These are phyloP conservation scores for Cladophialophora psammophila DNA, from an alignment of 2,329 filamentous ascomycete genomes.

Conservation along the genomic window DNA sequence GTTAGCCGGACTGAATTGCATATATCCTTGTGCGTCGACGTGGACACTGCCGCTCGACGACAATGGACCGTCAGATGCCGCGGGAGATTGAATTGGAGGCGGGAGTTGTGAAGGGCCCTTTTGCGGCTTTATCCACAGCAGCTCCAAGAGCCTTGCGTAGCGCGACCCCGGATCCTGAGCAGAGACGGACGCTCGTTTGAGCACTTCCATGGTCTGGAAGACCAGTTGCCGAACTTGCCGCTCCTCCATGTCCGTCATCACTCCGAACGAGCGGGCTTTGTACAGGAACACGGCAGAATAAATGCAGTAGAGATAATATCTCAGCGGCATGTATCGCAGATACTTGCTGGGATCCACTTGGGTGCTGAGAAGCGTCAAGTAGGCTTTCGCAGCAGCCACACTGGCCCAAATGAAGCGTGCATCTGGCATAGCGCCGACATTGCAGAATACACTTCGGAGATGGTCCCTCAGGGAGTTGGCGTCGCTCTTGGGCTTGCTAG, in stretches of 20 bases:
- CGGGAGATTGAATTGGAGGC: slow-evolving; percentile 38
- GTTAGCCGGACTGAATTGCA: slow-evolving; percentile 57
- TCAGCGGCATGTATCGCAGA: slow-evolving; percentile 69
- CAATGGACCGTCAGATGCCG: slow-evolving; percentile 45
- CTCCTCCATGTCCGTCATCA: slow-evolving; percentile 63
- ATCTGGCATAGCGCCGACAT: slow-evolving; percentile 67
- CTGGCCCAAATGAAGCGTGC: slow-evolving; percentile 72
- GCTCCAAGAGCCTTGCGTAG: slow-evolving; percentile 66
- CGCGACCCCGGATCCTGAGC: slow-evolving; percentile 67
- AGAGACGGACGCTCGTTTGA: slow-evolving; percentile 65
- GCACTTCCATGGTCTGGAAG: slow-evolving; percentile 64
- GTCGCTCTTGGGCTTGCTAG: slow-evolving; percentile 47
- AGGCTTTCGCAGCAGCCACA: slow-evolving; percentile 68
- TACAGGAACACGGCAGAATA: slow-evolving; percentile 71
- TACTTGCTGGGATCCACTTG: slow-evolving; percentile 66
- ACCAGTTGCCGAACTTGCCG: slow-evolving; percentile 65
- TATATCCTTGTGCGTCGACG: slow-evolving; percentile 42
- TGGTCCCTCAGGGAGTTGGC: slow-evolving; percentile 48
- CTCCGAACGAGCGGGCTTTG: slow-evolving; percentile 68
- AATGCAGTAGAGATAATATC: slow-evolving; percentile 68
- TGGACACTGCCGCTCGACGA: slow-evolving; percentile 40
- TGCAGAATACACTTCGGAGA: slow-evolving; percentile 56
- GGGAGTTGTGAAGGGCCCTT: slow-evolving; percentile 35
- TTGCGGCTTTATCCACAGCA: slow-evolving; percentile 62
- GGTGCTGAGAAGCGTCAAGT: slow-evolving; percentile 66